Evolutionary conservation across 129 eudicot genomes (phyloP).

Genomic region (Saussurea involucrata): DNA sequence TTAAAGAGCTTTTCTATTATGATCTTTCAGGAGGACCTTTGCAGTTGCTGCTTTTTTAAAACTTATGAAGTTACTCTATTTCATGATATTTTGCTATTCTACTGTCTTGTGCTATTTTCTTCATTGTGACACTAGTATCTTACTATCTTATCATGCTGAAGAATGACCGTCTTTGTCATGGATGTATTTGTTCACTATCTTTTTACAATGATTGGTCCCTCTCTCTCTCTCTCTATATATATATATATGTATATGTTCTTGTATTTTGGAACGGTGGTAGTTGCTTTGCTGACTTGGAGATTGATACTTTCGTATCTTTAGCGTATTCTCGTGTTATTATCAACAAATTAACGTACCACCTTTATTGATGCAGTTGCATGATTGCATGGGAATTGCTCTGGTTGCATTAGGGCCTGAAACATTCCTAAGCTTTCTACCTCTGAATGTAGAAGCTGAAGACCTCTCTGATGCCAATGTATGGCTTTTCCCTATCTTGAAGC

Average conservation of each 20-base stretch:
- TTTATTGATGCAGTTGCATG: conserved; percentile 70
- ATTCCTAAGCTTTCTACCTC: conserved; percentile 62
- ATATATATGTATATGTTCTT: not conserved
- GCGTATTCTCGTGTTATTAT: not conserved
- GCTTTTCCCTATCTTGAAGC: conserved; percentile 91
- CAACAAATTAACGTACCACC: not conserved
- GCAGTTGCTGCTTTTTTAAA: not conserved
- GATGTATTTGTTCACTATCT: not conserved
- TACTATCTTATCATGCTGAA: not conserved
- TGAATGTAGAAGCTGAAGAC: conserved; percentile 62
- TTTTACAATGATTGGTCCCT: not conserved
- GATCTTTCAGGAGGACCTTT: not conserved
- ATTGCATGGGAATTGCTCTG: conserved; percentile 78
- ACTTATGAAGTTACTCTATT: not conserved
- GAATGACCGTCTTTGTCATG: not conserved
- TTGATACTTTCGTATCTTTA: not conserved
- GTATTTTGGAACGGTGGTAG: not conserved
- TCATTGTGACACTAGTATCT: not conserved
- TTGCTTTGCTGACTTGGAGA: not conserved
- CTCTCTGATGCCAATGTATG: conserved; percentile 74
- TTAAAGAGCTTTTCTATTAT: not conserved
- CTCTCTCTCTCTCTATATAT: not conserved
- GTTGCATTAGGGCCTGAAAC: conserved; percentile 90
- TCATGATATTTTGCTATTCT: not conserved
- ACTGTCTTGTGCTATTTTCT: not conserved